Evolutionary conservation across 768 basidiomycete species (phyloP), one percentile per base, ranked within the genome.

Genomic region (Tephrocybe rancida): DNA sequence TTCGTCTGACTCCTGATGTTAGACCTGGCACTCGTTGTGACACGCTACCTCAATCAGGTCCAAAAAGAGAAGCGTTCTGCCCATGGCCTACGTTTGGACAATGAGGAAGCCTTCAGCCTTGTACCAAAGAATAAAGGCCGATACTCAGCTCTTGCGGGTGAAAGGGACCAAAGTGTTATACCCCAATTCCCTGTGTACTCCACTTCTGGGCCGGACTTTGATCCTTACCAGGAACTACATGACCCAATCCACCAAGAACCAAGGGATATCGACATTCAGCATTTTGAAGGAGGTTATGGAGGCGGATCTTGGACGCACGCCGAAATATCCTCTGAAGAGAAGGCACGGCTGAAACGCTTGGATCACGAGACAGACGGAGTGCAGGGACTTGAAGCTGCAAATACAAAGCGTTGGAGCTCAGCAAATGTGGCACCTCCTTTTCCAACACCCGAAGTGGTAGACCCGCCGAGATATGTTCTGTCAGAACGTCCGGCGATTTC

Each of bases 11-110:
- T 29, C 32, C 29, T 19, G 10, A 24, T 13, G 50, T 5, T 46
- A 86, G 84, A 84, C 56, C 81, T 79, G n/a, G 73, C 72, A 3
- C 57, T 85, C 45, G 73, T 84, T 44, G 75, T 77, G 3, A 76
- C 80, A 13, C 78, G 83, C 7, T 85, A 85, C 61, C 66, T 81
- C 32, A 78, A 80, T 56, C 78, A 76, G 58, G 64, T 86, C 14
- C 72, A 77, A 49, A 67, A 61, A n/a, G 77, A 84, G 61, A 84
- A 85, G 65, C 67, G 74, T 18, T 70, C 63, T 35, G 66, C 68
- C 22, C 73, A 76, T 19, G 67, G 68, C 11, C 68, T 70, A 18
- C 70, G 74, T 25, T 54, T 67, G 49, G 66, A 68, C 22, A 70
- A 67, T 25, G 70, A 73, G 55, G 66, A 67, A 44, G 73, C 71